phyloP scores from a whole-genome alignment of 2,329 filamentous ascomycete species.

The Exophiala spinifera region DNA sequence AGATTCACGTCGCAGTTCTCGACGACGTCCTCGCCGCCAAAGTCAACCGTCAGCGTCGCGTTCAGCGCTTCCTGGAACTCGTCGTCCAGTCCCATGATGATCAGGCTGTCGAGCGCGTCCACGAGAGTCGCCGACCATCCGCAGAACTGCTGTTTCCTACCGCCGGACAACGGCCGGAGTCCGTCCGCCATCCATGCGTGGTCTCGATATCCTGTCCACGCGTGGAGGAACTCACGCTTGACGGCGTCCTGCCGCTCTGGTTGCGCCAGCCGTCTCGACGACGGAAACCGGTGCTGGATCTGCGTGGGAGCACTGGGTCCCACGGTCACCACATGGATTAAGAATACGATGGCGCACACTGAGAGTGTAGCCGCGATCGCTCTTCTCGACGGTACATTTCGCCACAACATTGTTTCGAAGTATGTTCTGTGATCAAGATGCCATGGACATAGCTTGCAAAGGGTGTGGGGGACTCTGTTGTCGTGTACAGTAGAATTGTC shows the following conservation, averaged over 20 bases:
- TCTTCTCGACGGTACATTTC: background rate
- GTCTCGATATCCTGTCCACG: slow-evolving; percentile 13
- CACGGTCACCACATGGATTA: background rate
- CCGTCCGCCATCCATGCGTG: slow-evolving; percentile 16
- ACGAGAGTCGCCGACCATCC: slow-evolving; percentile 58
- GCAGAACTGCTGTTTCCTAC: slow-evolving; percentile 4
- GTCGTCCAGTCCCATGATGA: slow-evolving; percentile 58
- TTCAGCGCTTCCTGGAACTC: slow-evolving; percentile 56
- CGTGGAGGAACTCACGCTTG: slow-evolving; percentile 14
- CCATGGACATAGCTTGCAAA: background rate
- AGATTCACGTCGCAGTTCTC: slow-evolving; percentile 39
- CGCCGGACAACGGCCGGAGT: slow-evolving; percentile 9
- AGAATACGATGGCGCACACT: background rate
- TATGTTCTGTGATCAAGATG: background rate
- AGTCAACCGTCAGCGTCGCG: slow-evolving; percentile 54
- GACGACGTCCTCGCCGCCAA: slow-evolving; percentile 42
- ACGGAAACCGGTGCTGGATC: slow-evolving; percentile 4
- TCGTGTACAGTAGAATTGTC: too few species aligned
- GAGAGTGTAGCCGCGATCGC: background rate
- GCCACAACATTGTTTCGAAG: slow-evolving; percentile 1
- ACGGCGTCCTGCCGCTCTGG: slow-evolving; percentile 10
- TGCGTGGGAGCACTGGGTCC: background rate
- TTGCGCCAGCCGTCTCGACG: background rate
- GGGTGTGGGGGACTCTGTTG: too few species aligned
- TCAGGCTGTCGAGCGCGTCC: slow-evolving; percentile 60